Base-by-base conservation (phyloP, 805 yeast species). In the Kodamaea sagamina region DNA sequence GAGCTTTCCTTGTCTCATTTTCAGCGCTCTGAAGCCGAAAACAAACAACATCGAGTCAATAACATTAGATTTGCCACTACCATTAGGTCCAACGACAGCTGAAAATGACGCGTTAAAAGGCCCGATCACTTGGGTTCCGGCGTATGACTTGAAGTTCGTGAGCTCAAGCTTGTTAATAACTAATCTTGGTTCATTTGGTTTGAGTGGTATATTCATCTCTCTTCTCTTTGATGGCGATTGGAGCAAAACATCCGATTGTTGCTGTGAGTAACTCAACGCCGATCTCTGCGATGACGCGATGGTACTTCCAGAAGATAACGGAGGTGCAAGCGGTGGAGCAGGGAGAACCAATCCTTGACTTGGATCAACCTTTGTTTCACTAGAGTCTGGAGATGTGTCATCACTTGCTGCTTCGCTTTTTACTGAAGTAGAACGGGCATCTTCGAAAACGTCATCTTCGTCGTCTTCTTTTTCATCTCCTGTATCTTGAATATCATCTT, bases 41-140 rank as follows among this genome's bases (percentile, higher is more conserved):
- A 95, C 99, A 63, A 93, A 93, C 25, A 95, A 75, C 74, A 93
- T 81, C 4, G 97, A 89, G 62, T 95, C 99, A 62, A 93, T 93
- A 50, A 93, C 97, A 58, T 95, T 93, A 11, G 98, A 90, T 65
- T 93, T 93, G 2, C 99, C 99, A 9, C 96, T 86, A 6, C 99
- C 99, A 62, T 93, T 93, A 4, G 99, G 99, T 0, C 99, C 99
- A 10, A 93, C 97, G 8, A 93, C 95, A 0, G 99, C 98, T 8
- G 96, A 87, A 58, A 93, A 95, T 4, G 95, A 88, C 27, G 90
- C 67, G 55, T 93, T 86, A 63, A 93, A 93, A 0, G 99, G 99
- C 0, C 99, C 99, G 39, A 93, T 86, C 5, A 79, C 79, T 65
- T 93, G 98, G 12, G 75, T 69, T 0, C 99, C 99, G 1, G 97